Evolutionary conservation across 345 rosid species (phyloP).

Genomic region (Bruguiera gymnorhiza): DNA sequence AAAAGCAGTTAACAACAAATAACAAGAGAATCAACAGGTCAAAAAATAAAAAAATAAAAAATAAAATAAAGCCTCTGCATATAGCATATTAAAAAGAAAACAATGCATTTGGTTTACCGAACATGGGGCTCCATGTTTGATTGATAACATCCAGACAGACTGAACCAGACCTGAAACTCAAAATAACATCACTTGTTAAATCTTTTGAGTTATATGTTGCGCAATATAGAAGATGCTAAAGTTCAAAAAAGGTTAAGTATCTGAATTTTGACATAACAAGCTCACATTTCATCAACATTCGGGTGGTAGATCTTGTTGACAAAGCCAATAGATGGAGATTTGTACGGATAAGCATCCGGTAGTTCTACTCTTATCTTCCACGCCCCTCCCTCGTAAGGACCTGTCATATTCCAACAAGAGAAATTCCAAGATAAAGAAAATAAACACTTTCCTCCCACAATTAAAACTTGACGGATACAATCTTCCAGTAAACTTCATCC

Average conservation of each 20-base stretch:
- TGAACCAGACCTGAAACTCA: constrained; percentile 84
- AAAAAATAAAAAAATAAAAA: too few species aligned
- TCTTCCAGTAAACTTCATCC: constrained; percentile 2
- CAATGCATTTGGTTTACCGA: constrained; percentile 50
- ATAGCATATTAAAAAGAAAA: constrained; percentile 6
- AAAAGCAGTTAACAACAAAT: not conserved
- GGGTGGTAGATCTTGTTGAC: constrained; percentile 96
- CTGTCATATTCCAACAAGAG: constrained; percentile 40
- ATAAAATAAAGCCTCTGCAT: not conserved
- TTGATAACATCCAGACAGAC: constrained; percentile 97
- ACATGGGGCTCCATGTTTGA: constrained; percentile 99
- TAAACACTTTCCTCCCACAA: not conserved
- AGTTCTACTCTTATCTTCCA: constrained; percentile 98
- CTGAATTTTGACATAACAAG: constrained; percentile 13
- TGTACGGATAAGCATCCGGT: constrained; percentile 98
- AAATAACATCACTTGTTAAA: constrained; percentile 1
- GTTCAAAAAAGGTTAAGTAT: constrained; percentile 6
- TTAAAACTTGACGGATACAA: constrained; percentile 10
- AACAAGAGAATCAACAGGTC: constrained; percentile 10
- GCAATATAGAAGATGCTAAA: not conserved
- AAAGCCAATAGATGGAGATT: constrained; percentile 97
- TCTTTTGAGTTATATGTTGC: not conserved
- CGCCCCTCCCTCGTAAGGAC: constrained; percentile 84
- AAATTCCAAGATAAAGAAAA: not conserved
- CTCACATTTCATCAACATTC: constrained; percentile 97